phyloP scores from a whole-genome alignment of 768 basidiomycete genomes.

The Leccinum broughii region DNA sequence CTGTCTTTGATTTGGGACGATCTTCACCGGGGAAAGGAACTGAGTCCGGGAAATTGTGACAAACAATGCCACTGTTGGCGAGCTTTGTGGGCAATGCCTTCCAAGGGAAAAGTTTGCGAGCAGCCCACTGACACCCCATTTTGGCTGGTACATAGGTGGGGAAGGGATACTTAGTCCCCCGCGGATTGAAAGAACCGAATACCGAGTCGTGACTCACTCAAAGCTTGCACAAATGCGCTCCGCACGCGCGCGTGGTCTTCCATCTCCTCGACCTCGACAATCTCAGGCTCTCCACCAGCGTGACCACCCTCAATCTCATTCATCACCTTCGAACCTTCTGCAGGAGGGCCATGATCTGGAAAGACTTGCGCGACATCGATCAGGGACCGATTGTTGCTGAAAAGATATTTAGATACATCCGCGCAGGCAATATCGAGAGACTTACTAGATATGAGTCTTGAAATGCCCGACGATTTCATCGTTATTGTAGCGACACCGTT shows the following conservation, averaged over 20 bases:
- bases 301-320: background rate
- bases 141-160: background rate
- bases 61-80: background rate
- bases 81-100: conserved; percentile 3
- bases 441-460: background rate
- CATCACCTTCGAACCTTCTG: background rate
- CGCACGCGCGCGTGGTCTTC: background rate
- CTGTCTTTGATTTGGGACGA: background rate
- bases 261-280: background rate
- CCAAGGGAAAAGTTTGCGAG: conserved; percentile 9
- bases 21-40: conserved; percentile 1
- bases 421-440: background rate
- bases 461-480: background rate
- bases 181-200: background rate
- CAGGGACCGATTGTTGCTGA: background rate
- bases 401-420: background rate
- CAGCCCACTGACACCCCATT: conserved; percentile 1
- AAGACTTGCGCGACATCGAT: background rate
- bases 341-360: background rate
- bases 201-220: background rate
- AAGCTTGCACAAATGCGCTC: background rate
- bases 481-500: background rate
- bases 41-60: background rate
- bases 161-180: background rate
- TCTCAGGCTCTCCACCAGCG: background rate